Percentiles rank a stretch among this genome's conserved stretches.
Conservation (phyloP, 169 alveolate species). For the Plasmodium cynomolgi region DNA sequence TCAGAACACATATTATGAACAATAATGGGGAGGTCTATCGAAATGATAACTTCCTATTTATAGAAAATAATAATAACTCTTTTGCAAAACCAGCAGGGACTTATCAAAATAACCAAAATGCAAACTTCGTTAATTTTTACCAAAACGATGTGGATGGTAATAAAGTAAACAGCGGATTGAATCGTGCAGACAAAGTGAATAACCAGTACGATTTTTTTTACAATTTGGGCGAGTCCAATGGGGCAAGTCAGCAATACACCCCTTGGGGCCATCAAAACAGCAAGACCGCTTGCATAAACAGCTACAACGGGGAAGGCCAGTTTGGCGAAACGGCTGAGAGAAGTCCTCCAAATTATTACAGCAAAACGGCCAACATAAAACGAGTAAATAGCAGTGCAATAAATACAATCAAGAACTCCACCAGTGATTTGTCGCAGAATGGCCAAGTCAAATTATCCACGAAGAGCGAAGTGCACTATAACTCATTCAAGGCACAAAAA, state of each 20-base stretch:
- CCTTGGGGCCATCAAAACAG: neutral
- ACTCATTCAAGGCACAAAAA: conserved; percentile 39
- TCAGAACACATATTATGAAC: neutral
- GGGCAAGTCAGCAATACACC: neutral
- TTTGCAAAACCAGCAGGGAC: neutral
- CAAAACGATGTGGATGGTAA: neutral
- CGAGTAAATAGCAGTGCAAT: conserved; percentile 23
- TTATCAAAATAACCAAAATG: conserved; percentile 2
- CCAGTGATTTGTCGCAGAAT: conserved; percentile 25
- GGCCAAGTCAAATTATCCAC: conserved; percentile 41
- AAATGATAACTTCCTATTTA: conserved; percentile 17
- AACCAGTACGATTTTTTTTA: conserved; percentile 52
- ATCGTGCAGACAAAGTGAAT: conserved; percentile 8
- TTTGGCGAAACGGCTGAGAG: neutral
- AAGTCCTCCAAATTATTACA: conserved; percentile 2
- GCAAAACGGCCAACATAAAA: conserved; percentile 36
- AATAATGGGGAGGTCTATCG: neutral
- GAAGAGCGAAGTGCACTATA: conserved; percentile 66
- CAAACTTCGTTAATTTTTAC: neutral
- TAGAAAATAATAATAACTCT: conserved; percentile 8
- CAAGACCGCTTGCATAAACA: neutral
- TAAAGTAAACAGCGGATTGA: neutral
- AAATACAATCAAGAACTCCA: conserved; percentile 15
- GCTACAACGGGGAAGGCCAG: conserved; percentile 5
- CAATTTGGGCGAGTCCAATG: conserved; percentile 14